phyloP scores from a whole-genome alignment of 352 stramenopile species.

The Phytophthora vignae region DNA sequence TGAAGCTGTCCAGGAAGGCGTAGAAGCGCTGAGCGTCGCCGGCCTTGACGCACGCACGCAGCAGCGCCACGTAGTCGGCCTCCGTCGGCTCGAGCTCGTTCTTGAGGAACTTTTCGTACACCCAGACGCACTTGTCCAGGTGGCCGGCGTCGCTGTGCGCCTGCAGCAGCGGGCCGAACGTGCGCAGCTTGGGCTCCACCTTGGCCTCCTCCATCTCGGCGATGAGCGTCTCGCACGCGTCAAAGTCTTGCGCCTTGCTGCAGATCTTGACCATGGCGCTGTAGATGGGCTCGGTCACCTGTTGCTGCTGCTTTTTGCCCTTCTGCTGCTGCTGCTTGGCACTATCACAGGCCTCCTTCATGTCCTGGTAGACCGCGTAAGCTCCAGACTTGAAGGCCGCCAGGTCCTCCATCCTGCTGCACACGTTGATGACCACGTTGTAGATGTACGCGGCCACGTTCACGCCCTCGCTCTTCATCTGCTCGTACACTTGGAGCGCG shows the following conservation, averaged over 20 bases:
- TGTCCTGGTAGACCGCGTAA: conserved; percentile 70
- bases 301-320: neutral
- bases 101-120: conserved; percentile 54
- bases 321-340: conserved; percentile 28
- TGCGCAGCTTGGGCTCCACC: conserved; percentile 73
- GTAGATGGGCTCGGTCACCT: conserved; percentile 66
- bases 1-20: conserved; percentile 61
- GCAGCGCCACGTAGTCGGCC: conserved; percentile 66
- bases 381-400: conserved; percentile 48
- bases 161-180: conserved; percentile 72
- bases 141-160: conserved; percentile 62
- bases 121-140: conserved; percentile 63
- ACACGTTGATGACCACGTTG: conserved; percentile 70
- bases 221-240: conserved; percentile 56
- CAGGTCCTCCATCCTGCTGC: conserved; percentile 53
- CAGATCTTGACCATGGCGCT: conserved; percentile 84
- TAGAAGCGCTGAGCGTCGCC: conserved; percentile 61
- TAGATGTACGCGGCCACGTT: conserved; percentile 57
- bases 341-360: conserved; percentile 51
- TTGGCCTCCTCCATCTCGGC: conserved; percentile 55
- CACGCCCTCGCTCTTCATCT: conserved; percentile 55
- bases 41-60: conserved; percentile 54
- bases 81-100: conserved; percentile 69
- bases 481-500: conserved; percentile 56
- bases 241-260: conserved; percentile 66